Evolutionary conservation across 148 eudicot genomes (phyloP), one percentile per base, ranked within the genome.

Genomic region (Persicaria maculosa): DNA sequence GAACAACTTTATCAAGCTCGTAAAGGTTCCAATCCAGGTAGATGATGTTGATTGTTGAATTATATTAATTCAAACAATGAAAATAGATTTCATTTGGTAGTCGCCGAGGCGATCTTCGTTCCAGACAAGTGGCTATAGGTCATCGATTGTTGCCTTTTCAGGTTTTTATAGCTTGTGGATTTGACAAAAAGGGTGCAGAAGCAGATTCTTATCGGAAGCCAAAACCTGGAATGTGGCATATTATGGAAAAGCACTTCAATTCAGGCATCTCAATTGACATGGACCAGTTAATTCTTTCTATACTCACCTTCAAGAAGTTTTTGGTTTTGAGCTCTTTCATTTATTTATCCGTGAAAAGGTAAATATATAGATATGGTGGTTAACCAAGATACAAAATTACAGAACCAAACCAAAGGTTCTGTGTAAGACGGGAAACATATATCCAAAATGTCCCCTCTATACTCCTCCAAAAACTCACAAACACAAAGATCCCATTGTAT

Each of bases 141-240:
- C 7, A 70, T 58, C 25, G 9, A 44, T 57, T 17, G 68, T 68
- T 22, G 48, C 50, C 47, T 74, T 20, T 77, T 74, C 86, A 93
- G 97, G 97, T 92, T 36, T 92, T 86, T 75, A 90, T 93, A 80
- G 94, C 98, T 62, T 93, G 98, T 84, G 97, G 98, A 15, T 79
- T 86, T 77, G 88, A 86, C 76, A 73, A 77, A 48, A 77, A 76
- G 71, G 85, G 82, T 53, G 48, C 80, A 68, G 78, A 54, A 11
- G 81, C 76, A 72, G 98, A 93, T 45, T 85, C 87, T 73, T 93
- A 79, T 72, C 93, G 97, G 68, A 93, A 93, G 75, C 98, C 98
- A 15, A 81, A 82, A 78, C 80, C 90, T 79, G 98, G 98, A 83
- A 91, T 93, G 98, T 93, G 98, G 98, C 85, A 82, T 73, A 85